Conservation (phyloP, 1,284 basidiomycete species). For the Hemileia vastatrix region DNA sequence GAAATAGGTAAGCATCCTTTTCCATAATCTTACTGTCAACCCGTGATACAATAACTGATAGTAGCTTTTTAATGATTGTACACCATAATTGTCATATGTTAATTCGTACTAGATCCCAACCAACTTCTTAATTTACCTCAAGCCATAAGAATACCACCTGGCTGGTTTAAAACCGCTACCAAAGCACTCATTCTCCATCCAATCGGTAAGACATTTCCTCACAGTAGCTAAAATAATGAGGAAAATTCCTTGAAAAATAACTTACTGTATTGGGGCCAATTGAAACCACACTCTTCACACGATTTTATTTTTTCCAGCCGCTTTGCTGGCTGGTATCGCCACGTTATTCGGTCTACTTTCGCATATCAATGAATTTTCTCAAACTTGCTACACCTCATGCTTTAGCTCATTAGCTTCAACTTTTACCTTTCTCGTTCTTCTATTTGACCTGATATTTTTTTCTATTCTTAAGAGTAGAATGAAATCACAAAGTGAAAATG, state of each 20-base stretch:
- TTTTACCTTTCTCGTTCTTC: constrained; percentile 1
- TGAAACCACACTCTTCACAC: too few relatives aligned
- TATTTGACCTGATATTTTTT: constrained; percentile 15
- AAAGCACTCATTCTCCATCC: constrained; percentile 9
- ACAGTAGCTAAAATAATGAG: background rate
- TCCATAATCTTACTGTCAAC: background rate
- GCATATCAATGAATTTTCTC: constrained; percentile 8
- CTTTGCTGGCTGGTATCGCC: background rate
- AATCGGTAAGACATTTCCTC: background rate
- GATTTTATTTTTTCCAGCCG: background rate
- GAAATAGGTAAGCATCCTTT: background rate
- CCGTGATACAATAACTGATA: background rate
- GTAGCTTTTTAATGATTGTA: background rate
- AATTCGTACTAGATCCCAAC: constrained; percentile 2
- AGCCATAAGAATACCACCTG: too few relatives aligned
- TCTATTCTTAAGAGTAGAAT: background rate
- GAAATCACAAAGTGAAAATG: background rate
- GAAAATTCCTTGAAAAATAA: background rate
- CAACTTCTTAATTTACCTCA: background rate
- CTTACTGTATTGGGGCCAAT: too few relatives aligned
- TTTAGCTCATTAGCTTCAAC: constrained; percentile 1
- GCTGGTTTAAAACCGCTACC: background rate
- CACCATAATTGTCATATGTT: background rate
- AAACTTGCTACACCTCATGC: constrained; percentile 13
- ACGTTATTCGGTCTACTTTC: constrained; percentile 6